A percentile compares a stretch with the other conserved stretches of the same genome.
phyloP scores from a whole-genome alignment of 129 eudicot species.

The Pittosporum tobira region DNA sequence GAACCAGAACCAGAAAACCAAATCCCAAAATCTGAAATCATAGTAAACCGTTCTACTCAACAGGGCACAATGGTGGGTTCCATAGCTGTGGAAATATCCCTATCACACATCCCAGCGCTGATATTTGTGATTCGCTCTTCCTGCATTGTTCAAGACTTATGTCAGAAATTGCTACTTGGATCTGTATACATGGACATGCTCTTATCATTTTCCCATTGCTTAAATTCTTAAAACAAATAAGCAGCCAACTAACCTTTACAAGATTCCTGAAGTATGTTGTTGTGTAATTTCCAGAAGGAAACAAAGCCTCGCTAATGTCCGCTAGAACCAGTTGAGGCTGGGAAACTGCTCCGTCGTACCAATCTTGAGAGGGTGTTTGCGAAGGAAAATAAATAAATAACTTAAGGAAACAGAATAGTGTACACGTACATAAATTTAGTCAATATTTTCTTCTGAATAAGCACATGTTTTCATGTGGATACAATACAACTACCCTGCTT shows the following conservation, averaged over 20 bases:
- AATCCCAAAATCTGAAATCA: neutral
- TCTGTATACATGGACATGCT: neutral
- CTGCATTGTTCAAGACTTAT: constrained; percentile 30
- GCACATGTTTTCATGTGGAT: neutral
- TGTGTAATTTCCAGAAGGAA: constrained; percentile 72
- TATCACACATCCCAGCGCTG: constrained; percentile 57
- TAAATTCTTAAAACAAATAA: neutral
- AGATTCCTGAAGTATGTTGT: constrained; percentile 83
- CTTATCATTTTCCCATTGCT: neutral
- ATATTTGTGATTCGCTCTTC: constrained; percentile 43
- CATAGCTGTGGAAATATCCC: constrained; percentile 56
- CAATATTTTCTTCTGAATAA: neutral
- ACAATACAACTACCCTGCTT: neutral
- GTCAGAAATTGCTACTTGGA: neutral
- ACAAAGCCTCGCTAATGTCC: constrained; percentile 67
- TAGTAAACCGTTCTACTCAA: neutral
- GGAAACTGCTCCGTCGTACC: constrained; percentile 90
- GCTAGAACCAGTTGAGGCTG: constrained; percentile 95
- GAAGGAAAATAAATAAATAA: neutral
- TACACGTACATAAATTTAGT: too few species aligned
- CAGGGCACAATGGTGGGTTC: constrained; percentile 65
- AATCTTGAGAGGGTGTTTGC: constrained; percentile 35
- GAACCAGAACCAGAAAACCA: too few species aligned
- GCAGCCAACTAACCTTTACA: constrained; percentile 43
- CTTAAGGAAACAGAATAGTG: neutral